Base-by-base conservation (phyloP, 176 grass and related monocot species). In the Zoysia japonica region DNA sequence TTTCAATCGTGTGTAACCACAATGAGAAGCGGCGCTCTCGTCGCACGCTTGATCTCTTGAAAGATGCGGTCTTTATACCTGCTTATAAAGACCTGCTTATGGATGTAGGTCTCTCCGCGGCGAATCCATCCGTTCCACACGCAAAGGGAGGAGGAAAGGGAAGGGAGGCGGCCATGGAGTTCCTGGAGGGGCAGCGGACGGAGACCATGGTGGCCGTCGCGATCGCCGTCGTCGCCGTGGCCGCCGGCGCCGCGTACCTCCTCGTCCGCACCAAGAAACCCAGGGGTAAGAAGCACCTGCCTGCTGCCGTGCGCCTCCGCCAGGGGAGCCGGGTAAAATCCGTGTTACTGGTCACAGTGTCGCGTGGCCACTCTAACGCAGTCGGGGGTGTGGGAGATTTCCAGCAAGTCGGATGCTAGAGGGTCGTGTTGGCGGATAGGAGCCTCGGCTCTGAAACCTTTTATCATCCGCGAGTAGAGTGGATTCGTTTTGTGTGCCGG, bases 221-320 rank as follows among this genome's bases (percentile, higher is more conserved):
- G 38, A 88, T 93, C 16, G 86, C 94, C 37, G 80, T 83, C 47
- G 88, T 59, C 57, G 91, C 84, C 74, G 84, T 93, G 47, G 88
- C 84, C 64, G 94, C 82, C 17, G 88, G 81, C 48, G 82, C 91
- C 51, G 78, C 71, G 17, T 88, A 85, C 82, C 64, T 91, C 75
- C 70, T 89, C 86, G 65, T 75, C 82, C 83, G 82, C 70, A 79
- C 75, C 68, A 88, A 85, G 51, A 97, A 88, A 64, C 63, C 67
- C 39, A 89, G 71, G 78, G 89, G 92, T 89, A 56, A 67, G 61
- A 28, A 28, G 28, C 28, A 28, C 28, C 28, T 28, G 28, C 28
- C 28, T 28, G 28, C 28, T 28, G 28, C 28, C 28, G 28, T 28
- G 28, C 28, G 28, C 28, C 28, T 28, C 28, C 0, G 28, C 28